Evolutionary conservation across 179 eudicot species (phyloP).

Genomic region (Gypsophila paniculata): DNA sequence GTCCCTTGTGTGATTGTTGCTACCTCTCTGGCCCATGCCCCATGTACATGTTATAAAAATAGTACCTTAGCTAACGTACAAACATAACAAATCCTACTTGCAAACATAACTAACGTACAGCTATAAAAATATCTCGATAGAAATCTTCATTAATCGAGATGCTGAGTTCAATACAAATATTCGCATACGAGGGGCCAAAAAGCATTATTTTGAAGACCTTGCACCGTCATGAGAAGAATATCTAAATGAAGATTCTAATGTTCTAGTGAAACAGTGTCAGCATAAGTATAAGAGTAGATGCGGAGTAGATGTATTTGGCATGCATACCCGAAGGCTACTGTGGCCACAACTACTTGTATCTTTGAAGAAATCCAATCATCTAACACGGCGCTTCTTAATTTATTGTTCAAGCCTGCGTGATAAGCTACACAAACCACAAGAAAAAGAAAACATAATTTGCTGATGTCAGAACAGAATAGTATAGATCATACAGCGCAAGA

Average conservation of each 20-base stretch:
- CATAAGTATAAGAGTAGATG: background rate
- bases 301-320: background rate
- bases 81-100: background rate
- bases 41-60: background rate
- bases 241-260: too few species aligned
- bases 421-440: slow-evolving; percentile 53
- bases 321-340: slow-evolving; percentile 90
- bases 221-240: background rate
- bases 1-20: slow-evolving; percentile 6
- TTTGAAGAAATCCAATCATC: slow-evolving; percentile 91
- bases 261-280: slow-evolving; percentile 3
- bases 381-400: slow-evolving; percentile 74
- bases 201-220: background rate
- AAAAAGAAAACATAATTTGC: slow-evolving; percentile 9
- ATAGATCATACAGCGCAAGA: background rate
- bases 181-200: background rate
- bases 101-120: background rate
- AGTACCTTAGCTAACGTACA: background rate
- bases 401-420: slow-evolving; percentile 91
- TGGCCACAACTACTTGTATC: slow-evolving; percentile 87
- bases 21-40: background rate
- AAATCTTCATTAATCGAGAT: slow-evolving; percentile 3
- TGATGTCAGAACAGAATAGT: slow-evolving; percentile 5
- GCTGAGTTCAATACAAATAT: slow-evolving; percentile 2
- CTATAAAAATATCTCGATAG: background rate